phyloP scores from a whole-genome alignment of 2,329 filamentous ascomycete genomes.

The Rutstroemia sp. region DNA sequence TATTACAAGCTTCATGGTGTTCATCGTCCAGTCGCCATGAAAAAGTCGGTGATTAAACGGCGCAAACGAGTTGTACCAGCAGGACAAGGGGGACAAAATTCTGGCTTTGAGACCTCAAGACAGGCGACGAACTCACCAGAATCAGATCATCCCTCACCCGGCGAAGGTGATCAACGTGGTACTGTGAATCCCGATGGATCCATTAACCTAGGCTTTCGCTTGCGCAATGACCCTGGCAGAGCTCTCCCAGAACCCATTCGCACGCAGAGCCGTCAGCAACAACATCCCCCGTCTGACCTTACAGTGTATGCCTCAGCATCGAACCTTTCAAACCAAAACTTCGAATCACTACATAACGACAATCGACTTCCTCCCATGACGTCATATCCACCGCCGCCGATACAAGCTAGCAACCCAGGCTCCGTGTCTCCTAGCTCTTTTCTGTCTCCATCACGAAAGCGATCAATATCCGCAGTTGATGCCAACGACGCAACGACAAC shows the following conservation, averaged over 20 bases:
- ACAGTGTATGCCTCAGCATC: constrained; percentile 35
- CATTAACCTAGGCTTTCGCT: constrained; percentile 52
- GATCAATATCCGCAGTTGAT: constrained; percentile 58
- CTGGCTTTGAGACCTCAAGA: constrained; percentile 40
- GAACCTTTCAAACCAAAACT: constrained; percentile 19
- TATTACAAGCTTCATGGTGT: constrained; percentile 93
- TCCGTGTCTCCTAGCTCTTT: constrained; percentile 56
- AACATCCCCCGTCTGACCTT: constrained; percentile 37
- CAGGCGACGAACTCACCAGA: constrained; percentile 28
- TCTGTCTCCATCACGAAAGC: constrained; percentile 53
- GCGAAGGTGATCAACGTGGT: constrained; percentile 33
- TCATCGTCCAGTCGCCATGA: constrained; percentile 95
- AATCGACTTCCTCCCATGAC: constrained; percentile 48
- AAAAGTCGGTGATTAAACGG: constrained; percentile 94
- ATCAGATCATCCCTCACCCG: constrained; percentile 27
- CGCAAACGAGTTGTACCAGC: constrained; percentile 91
- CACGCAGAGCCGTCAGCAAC: constrained; percentile 19
- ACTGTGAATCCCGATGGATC: constrained; percentile 57
- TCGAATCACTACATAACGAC: constrained; percentile 44
- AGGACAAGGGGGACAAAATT: constrained; percentile 36
- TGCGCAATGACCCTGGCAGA: constrained; percentile 32
- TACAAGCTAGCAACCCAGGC: constrained; percentile 41
- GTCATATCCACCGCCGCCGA: constrained; percentile 30
- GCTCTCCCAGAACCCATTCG: constrained; percentile 26
- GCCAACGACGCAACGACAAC: constrained; percentile 14